Evolutionary conservation across 2,329 filamentous ascomycete species (phyloP), one percentile per base, ranked within the genome.

Genomic region (Colletotrichum destructivum): DNA sequence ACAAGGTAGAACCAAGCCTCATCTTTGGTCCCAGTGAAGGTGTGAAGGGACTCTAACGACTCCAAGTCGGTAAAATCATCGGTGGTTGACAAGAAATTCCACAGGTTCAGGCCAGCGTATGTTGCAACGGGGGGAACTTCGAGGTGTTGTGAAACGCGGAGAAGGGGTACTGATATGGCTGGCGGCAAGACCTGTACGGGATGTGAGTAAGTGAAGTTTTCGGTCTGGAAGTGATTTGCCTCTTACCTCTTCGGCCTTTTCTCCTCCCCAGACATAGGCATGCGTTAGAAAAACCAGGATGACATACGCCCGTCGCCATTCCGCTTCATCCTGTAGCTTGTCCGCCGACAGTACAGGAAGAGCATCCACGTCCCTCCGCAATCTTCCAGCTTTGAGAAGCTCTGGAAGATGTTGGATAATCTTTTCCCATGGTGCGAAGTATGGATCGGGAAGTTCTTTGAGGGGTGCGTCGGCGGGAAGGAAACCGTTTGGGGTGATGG

Each of bases 1-100:
- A 98, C 88, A 47, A 96, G 86, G 76, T 95, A 95, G 83, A 98
- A 98, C 96, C 96, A 98, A 76, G 95, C 94, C 82, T 98, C 96
- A 75, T 97, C 95, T 62, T 92, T 83, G 9, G 94, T 96, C 35
- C 94, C 95, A 5, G 95, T 98, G 77, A 98, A 96, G 15, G 95
- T 97, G 78, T 93, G 88, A 12, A 95, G 86, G 0, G 91, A 92
- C 23, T 88, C 85, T 13, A 98, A 85, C 62, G 92, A 90, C 70
- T 94, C 89, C 12, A 96, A 84, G 69, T 90, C 84, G 74, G 91
- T 88, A 38, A 93, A 89, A 61, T 91, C 87, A 1, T 76, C 55
- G 2, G 81, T 79, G 0, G 75, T 73, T 49, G 92, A 90, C 73
- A 89, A 87, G 82, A 93, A 98, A 82, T 98, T 98, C 95, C 95